Evolutionary conservation across 441 rosid genomes (phyloP).

Genomic region (Pelargonium australe): DNA sequence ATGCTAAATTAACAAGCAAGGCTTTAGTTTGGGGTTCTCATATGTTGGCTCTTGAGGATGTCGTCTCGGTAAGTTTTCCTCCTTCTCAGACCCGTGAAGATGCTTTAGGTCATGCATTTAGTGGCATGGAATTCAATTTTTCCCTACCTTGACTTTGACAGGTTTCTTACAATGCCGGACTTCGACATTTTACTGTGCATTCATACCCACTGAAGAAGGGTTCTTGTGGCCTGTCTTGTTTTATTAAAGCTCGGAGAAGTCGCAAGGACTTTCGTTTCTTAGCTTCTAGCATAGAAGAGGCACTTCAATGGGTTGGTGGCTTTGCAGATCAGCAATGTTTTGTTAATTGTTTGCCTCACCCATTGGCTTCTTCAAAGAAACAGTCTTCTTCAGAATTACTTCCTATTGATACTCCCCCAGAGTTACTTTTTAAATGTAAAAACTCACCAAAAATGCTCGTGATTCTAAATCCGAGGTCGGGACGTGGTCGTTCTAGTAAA

Average conservation of each 20-base stretch:
- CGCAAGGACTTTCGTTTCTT: constrained; percentile 77
- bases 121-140: not conserved
- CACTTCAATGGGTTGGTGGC: constrained; percentile 95
- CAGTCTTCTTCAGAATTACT: constrained; percentile 82
- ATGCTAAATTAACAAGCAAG: constrained; percentile 78
- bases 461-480: constrained; percentile 95
- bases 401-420: constrained; percentile 84
- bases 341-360: constrained; percentile 90
- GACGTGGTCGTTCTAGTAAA: constrained; percentile 89
- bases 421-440: constrained; percentile 82
- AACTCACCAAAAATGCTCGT: constrained; percentile 90
- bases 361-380: constrained; percentile 86
- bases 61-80: constrained; percentile 53
- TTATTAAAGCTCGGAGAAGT: constrained; percentile 66
- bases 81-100: constrained; percentile 6
- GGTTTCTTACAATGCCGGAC: constrained; percentile 79
- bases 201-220: constrained; percentile 65
- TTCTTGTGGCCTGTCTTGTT: constrained; percentile 73
- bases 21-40: constrained; percentile 83
- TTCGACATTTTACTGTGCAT: constrained; percentile 88
- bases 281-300: constrained; percentile 73
- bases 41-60: constrained; percentile 61
- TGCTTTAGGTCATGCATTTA: not conserved
- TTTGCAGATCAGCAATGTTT: constrained; percentile 94
- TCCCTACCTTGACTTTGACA: constrained; percentile 28